These are phyloP conservation scores for Rhizophora mangle DNA, from an alignment of 345 rosid genomes.

Conservation along the genomic window DNA sequence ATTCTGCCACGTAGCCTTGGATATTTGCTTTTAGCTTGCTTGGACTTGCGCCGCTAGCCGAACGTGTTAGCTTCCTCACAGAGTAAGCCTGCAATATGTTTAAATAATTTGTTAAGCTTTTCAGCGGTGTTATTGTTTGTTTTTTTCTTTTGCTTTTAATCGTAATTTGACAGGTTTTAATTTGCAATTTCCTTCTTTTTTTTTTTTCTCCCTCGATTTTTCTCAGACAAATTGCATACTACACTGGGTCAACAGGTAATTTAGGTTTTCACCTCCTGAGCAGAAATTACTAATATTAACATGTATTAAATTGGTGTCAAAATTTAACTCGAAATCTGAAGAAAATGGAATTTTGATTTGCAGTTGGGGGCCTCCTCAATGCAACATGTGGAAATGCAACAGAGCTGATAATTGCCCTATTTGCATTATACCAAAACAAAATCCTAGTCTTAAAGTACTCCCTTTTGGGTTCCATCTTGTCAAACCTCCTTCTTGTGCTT, in stretches of 20 bases:
- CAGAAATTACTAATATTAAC: neutral
- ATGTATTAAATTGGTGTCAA: neutral
- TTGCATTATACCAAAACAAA: conserved; percentile 69
- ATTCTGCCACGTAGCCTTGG: conserved; percentile 50
- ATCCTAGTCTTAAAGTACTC: conserved; percentile 74
- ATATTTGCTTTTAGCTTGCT: conserved; percentile 75
- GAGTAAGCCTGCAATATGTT: conserved; percentile 49
- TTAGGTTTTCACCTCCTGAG: neutral
- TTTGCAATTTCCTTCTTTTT: neutral
- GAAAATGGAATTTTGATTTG: neutral
- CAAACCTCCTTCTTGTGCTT: conserved; percentile 85
- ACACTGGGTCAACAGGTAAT: conserved; percentile 92
- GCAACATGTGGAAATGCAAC: conserved; percentile 98
- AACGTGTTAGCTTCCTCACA: conserved; percentile 84
- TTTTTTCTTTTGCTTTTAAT: neutral
- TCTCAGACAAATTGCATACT: conserved; percentile 83
- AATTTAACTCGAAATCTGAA: neutral
- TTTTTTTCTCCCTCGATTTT: too few species aligned
- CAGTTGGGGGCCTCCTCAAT: conserved; percentile 91
- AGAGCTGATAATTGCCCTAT: conserved; percentile 84
- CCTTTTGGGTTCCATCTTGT: conserved; percentile 80
- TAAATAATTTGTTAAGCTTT: too few species aligned
- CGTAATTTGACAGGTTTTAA: neutral
- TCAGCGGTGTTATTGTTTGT: neutral
- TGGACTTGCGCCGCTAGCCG: conserved; percentile 78